Conservation (phyloP, 2,329 filamentous ascomycete genomes). For the Magnaporthiopsis rhizophila region DNA sequence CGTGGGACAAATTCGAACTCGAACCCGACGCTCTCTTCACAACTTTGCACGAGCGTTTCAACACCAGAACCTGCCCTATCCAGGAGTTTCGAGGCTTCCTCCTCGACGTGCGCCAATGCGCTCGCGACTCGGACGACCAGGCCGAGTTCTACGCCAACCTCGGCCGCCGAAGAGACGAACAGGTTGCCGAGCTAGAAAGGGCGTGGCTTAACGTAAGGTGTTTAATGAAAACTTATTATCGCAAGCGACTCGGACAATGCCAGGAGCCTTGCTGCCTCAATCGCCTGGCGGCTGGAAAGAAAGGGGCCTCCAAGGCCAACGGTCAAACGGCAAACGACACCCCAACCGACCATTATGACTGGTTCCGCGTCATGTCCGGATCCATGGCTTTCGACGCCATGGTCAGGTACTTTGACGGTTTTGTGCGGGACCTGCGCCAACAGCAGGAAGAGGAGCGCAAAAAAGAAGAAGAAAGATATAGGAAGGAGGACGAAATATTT, state of each 20-base stretch:
- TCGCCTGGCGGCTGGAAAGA: too few relatives aligned
- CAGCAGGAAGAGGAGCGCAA: neutral
- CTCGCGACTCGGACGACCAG: neutral
- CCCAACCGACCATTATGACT: neutral
- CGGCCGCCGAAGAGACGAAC: neutral
- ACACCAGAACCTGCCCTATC: neutral
- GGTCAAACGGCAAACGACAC: too few relatives aligned
- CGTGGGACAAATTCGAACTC: too few relatives aligned
- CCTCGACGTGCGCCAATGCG: constrained; percentile 1
- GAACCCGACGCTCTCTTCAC: neutral
- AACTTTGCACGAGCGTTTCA: constrained; percentile 2
- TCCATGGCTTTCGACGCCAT: constrained; percentile 1
- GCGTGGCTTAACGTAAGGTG: neutral
- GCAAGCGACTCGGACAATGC: too few relatives aligned
- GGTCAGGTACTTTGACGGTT: constrained; percentile 2
- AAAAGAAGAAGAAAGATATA: too few relatives aligned
- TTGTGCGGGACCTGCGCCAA: neutral
- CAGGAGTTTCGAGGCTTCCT: constrained; percentile 1
- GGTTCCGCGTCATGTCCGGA: neutral
- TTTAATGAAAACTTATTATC: too few relatives aligned
- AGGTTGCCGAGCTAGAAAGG: neutral
- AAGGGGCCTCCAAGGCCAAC: too few relatives aligned
- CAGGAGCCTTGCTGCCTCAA: too few relatives aligned
- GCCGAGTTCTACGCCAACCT: constrained; percentile 2
- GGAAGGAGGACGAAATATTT: too few relatives aligned